phyloP scores from a whole-genome alignment of 1,284 basidiomycete genomes.

The Volvariella surrecta region DNA sequence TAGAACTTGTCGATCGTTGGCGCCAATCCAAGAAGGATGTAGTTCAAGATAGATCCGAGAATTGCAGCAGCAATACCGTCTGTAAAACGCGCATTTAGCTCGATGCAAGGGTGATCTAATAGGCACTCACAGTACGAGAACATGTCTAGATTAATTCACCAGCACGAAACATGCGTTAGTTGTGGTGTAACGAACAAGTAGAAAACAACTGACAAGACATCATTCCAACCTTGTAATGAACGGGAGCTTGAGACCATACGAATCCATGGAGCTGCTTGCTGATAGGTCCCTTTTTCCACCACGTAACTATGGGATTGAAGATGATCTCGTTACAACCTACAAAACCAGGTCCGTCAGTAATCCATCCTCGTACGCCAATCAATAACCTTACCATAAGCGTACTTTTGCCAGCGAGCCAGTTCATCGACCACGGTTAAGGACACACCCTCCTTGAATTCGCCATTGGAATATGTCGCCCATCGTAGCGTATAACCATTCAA shows the following conservation, averaged over 20 bases:
- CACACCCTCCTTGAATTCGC: slow-evolving; percentile 85
- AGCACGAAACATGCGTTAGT: background rate
- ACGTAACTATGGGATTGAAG: slow-evolving; percentile 68
- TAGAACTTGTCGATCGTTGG: slow-evolving; percentile 61
- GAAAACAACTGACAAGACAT: slow-evolving; percentile 51
- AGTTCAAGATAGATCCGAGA: slow-evolving; percentile 61
- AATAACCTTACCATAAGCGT: slow-evolving; percentile 34
- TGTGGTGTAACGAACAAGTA: background rate
- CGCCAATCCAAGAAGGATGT: slow-evolving; percentile 61
- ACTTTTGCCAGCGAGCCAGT: slow-evolving; percentile 82
- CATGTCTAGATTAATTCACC: slow-evolving; percentile 50
- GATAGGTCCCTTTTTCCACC: slow-evolving; percentile 70
- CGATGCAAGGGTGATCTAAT: background rate
- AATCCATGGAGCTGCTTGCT: slow-evolving; percentile 67
- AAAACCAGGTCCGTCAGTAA: slow-evolving; percentile 6
- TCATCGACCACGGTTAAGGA: slow-evolving; percentile 76
- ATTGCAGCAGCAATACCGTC: slow-evolving; percentile 70
- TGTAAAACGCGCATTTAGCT: slow-evolving; percentile 16
- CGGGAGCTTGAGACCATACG: slow-evolving; percentile 68
- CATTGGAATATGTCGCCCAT: slow-evolving; percentile 78
- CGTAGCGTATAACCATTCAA: slow-evolving; percentile 68
- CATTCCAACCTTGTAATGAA: slow-evolving; percentile 81
- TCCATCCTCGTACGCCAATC: background rate
- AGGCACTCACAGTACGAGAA: slow-evolving; percentile 64
- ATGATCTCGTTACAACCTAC: slow-evolving; percentile 62